phyloP scores from a whole-genome alignment of 1,139 yeast genomes.

The Yamadazyma jaroonii region DNA sequence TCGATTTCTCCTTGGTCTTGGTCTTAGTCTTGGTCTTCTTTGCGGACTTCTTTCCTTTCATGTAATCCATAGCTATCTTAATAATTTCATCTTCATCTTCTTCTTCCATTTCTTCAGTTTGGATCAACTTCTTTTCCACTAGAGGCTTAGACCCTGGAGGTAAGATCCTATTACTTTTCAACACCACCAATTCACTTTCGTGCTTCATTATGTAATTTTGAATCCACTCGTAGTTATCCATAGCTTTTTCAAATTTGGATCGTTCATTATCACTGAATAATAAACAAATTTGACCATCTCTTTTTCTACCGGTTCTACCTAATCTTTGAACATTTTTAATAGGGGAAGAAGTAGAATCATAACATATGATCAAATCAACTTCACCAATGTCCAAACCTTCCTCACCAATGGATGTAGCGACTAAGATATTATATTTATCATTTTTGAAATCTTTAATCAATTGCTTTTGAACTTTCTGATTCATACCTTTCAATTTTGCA shows the following conservation, averaged over 20 bases:
- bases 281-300: conserved; percentile 82
- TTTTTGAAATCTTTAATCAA: conserved; percentile 68
- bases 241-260: conserved; percentile 74
- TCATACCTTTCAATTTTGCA: conserved; percentile 62
- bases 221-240: conserved; percentile 78
- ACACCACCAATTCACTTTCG: conserved; percentile 32
- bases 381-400: conserved; percentile 99
- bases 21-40: conserved; percentile 14
- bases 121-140: conserved; percentile 55
- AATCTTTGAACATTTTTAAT: conserved; percentile 91
- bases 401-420: conserved; percentile 97
- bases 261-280: conserved; percentile 79
- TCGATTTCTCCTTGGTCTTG: conserved; percentile 14
- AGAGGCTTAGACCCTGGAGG: conserved; percentile 56
- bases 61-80: conserved; percentile 53
- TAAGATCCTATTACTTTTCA: conserved; percentile 57
- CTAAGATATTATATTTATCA: conserved; percentile 74
- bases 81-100: conserved; percentile 70
- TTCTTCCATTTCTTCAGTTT: conserved; percentile 55
- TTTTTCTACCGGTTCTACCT: conserved; percentile 97
- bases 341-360: conserved; percentile 91
- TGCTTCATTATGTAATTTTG: conserved; percentile 59
- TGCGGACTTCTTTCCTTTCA: conserved; percentile 27
- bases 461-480: conserved; percentile 68
- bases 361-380: conserved; percentile 89